Evolutionary conservation across 768 basidiomycete species (phyloP).

Genomic region (Dendrothele bispora): DNA sequence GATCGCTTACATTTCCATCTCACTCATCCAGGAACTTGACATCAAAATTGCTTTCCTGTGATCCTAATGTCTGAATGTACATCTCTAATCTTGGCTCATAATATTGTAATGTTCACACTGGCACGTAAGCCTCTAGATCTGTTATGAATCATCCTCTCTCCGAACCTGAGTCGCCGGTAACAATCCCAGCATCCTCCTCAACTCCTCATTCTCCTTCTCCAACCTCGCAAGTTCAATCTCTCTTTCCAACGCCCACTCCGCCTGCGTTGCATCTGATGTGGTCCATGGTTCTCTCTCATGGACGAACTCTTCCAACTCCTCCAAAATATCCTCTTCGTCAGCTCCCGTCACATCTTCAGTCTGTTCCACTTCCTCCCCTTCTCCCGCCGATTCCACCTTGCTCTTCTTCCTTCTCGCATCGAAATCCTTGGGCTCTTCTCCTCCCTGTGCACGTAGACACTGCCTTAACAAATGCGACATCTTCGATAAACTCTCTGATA

Average conservation of each 20-base stretch:
- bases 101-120: no score
- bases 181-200: constrained; percentile 70
- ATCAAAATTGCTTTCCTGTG: no score
- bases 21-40: no score
- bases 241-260: constrained; percentile 83
- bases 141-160: constrained; percentile 3
- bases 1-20: no score
- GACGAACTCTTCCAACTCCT: no score
- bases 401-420: background rate
- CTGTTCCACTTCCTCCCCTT: background rate
- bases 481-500: constrained; percentile 68
- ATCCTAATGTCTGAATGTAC: no score
- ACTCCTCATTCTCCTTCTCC: constrained; percentile 82
- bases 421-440: constrained; percentile 48
- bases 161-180: constrained; percentile 22
- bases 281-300: constrained; percentile 30
- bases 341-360: background rate
- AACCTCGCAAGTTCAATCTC: constrained; percentile 89
- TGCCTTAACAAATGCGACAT: constrained; percentile 70
- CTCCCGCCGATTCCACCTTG: background rate
- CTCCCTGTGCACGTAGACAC: constrained; percentile 66
- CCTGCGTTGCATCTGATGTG: constrained; percentile 30
- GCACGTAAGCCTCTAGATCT: constrained; percentile 5
- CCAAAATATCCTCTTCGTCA: background rate
- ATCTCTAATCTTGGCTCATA: no score